Base-by-base conservation (phyloP, 352 stramenopile species). In the Saprolegnia diclina region DNA sequence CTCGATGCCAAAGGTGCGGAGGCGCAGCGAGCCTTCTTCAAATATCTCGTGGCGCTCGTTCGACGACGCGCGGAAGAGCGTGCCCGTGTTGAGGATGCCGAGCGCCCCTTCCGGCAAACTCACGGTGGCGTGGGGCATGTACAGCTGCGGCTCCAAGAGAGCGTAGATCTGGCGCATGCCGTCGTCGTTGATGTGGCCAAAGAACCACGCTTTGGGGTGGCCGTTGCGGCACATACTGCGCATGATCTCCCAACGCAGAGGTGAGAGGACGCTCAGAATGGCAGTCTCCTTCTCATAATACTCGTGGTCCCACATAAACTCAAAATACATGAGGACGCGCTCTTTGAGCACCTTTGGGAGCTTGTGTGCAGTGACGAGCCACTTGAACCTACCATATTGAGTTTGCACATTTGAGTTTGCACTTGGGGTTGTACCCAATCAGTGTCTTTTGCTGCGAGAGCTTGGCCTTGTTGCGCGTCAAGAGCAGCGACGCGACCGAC, bases 231-330 rank as follows among this genome's bases (percentile, higher is more conserved):
- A 73, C 32, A 80, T 78, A 22, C 76, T 73, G 26, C 73, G 45
- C 14, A 69, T 72, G 19, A 77, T 67, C 22, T 79, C 75, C 40
- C 56, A 10, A 24, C 74, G 72, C 21, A 78, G 73, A 19, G 42
- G 53, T 10, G 78, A 74, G 14, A 85, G 55, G 64, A 77, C 72
- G 56, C 71, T 57, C 61, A 82, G 73, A 40, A 83, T 72, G 18
- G 68, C 68, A 46, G 72, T 54, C 65, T 85, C 78, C 40, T 80
- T 73, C 6, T 79, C 76, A 56, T 75, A 77, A 42, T 78, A 73
- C 70, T 80, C 72, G 45, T 78, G 70, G 61, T 62, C 73, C 76
- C 75, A 85, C 56, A 80, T 70, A 62, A 80, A 83, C 71, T 85
- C 76, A 69, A 82, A 80, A 53, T 79, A 85, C 16, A 72, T 38